Conservation (phyloP, 2,329 filamentous ascomycete genomes). For the Pseudocercospora eumusae region DNA sequence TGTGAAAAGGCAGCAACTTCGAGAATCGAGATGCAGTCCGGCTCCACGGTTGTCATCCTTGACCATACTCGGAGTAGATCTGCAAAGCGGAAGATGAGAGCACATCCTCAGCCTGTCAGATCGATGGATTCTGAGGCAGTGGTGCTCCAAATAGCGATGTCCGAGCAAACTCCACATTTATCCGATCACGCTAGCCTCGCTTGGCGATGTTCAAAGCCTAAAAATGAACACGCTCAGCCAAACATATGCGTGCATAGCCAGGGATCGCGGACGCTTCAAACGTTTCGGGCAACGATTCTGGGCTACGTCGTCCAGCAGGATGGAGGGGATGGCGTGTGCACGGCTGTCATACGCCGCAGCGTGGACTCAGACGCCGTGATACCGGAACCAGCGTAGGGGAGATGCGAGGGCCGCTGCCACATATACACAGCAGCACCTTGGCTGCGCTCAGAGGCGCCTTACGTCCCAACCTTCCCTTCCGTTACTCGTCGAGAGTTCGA, state of each 20-base stretch:
- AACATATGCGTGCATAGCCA: conserved; percentile 4
- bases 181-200: conserved; percentile 3
- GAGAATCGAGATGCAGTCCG: conserved; percentile 6
- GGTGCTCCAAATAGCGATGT: conserved; percentile 11
- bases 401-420: conserved; percentile 14
- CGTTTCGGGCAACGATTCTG: conserved; percentile 11
- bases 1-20: background rate
- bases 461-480: conserved; percentile 16
- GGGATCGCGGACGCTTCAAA: conserved; percentile 3
- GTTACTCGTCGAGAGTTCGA: conserved; percentile 13
- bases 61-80: background rate
- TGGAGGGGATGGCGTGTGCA: conserved; percentile 18
- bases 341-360: conserved; percentile 21
- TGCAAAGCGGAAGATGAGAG: conserved; percentile 7
- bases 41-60: conserved; percentile 8
- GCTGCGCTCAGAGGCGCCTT: conserved; percentile 17
- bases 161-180: background rate
- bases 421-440: conserved; percentile 27
- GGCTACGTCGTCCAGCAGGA: conserved; percentile 11
- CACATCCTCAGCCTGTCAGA: conserved; percentile 4
- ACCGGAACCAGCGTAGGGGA: conserved; percentile 17
- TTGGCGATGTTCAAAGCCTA: conserved; percentile 1
- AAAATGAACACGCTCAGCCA: conserved; percentile 6
- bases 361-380: conserved; percentile 12
- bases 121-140: conserved; percentile 4